These are phyloP conservation scores for Leishmania gerbilli DNA, from an alignment of 208 protist genomes.

Conservation along the genomic window DNA sequence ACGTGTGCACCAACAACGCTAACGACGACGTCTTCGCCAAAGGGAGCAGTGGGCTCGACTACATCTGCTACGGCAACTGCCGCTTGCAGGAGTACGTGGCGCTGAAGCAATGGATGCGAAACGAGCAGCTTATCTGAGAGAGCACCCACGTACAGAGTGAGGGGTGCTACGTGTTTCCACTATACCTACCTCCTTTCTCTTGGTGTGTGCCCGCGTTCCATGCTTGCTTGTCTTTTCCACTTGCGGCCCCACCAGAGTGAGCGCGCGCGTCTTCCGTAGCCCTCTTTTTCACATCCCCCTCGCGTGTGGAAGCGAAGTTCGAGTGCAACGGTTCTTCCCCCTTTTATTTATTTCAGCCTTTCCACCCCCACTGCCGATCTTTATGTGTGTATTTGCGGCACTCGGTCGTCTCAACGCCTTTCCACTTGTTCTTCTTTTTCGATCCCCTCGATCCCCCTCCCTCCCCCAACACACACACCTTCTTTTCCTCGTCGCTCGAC, in stretches of 20 bases:
- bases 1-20: slow-evolving; percentile 56
- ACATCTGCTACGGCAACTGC: slow-evolving; percentile 79
- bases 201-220: background rate
- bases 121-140: slow-evolving; percentile 39
- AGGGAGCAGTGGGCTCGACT: slow-evolving; percentile 83
- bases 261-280: background rate
- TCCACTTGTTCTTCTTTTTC: no score
- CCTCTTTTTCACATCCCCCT: background rate
- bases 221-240: background rate
- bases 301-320: background rate
- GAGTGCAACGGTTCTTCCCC: background rate
- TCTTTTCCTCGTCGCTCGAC: background rate
- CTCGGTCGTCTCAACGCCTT: background rate
- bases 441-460: background rate
- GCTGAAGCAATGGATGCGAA: slow-evolving; percentile 69
- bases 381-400: background rate
- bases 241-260: background rate
- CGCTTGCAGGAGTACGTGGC: slow-evolving; percentile 77
- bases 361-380: background rate
- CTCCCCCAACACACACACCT: background rate
- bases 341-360: background rate
- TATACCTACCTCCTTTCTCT: background rate
- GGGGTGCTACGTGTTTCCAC: background rate
- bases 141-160: background rate
- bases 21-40: slow-evolving; percentile 55